Conservation (phyloP, 345 rosid genomes). For the Eucalyptus cloeziana region DNA sequence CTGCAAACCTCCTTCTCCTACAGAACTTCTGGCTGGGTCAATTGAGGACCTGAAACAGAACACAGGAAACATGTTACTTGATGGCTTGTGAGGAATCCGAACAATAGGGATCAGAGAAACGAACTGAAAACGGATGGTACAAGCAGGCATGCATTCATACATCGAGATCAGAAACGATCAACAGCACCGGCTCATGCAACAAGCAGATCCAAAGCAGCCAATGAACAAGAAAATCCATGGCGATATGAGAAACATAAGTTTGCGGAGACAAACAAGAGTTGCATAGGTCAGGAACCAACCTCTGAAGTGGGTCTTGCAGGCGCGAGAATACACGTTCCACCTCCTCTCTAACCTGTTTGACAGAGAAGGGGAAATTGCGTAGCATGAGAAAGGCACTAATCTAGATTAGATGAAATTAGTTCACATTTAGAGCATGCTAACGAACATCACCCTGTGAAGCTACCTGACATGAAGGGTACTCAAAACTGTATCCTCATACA, state of each 20-base stretch:
- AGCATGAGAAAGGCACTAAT: not conserved
- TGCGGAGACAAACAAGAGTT: not conserved
- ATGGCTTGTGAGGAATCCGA: not conserved
- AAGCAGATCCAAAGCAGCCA: not conserved
- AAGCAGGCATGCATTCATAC: not conserved
- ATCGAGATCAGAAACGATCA: not conserved
- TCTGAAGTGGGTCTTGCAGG: not conserved
- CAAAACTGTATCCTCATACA: not conserved
- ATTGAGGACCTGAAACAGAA: conserved; percentile 3
- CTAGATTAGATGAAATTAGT: not conserved
- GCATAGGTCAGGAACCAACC: conserved; percentile 8
- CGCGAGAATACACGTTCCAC: conserved; percentile 4
- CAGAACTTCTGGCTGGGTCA: conserved; percentile 12
- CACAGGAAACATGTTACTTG: not conserved
- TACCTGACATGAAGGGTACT: not conserved
- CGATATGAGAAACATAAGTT: not conserved
- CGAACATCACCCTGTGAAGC: not conserved
- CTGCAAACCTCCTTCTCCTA: conserved; percentile 12
- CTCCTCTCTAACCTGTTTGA: conserved; percentile 39
- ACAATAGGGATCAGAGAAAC: not conserved
- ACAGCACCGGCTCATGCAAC: not conserved
- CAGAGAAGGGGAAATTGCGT: not conserved
- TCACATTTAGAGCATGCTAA: not conserved
- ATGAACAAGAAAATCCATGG: not conserved
- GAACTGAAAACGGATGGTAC: not conserved